Percentiles rank a stretch among this genome's conserved stretches.
Conservation (phyloP, 2,329 filamentous ascomycete genomes). For the Xylaria sp. region DNA sequence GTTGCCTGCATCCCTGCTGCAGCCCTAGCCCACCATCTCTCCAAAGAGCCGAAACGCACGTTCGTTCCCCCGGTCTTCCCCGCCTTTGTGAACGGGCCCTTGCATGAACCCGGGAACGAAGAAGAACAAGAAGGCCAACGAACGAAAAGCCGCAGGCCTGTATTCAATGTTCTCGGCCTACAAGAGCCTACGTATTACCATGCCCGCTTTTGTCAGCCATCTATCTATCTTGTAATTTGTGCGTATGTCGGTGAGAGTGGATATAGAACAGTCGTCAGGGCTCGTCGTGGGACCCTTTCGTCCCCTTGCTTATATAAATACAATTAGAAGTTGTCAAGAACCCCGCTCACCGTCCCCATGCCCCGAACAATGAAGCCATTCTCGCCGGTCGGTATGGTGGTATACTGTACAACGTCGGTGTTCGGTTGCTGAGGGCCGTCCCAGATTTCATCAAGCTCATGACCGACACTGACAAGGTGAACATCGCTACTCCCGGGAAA, state of each 20-base stretch:
- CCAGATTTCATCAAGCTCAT: conserved; percentile 4
- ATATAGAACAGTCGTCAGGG: conserved; percentile 21
- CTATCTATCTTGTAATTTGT: conserved; percentile 9
- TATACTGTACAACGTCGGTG: conserved; percentile 20
- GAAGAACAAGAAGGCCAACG: not conserved
- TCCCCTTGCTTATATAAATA: conserved; percentile 21
- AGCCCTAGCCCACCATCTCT: not conserved
- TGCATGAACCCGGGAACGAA: conserved; percentile 7
- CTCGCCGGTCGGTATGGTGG: not conserved
- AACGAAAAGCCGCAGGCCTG: not conserved
- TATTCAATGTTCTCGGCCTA: not conserved
- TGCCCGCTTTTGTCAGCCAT: not conserved
- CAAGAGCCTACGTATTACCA: not conserved
- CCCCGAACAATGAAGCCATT: not conserved
- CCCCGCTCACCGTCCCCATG: not conserved
- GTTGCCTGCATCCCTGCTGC: not conserved
- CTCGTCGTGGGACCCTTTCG: not conserved
- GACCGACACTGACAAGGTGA: conserved; percentile 1
- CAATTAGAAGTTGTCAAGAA: conserved; percentile 7
- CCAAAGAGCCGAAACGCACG: conserved; percentile 6
- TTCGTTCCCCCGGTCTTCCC: conserved; percentile 9
- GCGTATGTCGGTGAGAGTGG: conserved; percentile 11
- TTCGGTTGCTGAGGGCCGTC: conserved; percentile 18
- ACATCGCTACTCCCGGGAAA: conserved; percentile 2
- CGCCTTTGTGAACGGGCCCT: not conserved